Evolutionary conservation across 78 protist genomes (phyloP), one percentile per base, ranked within the genome.

Genomic region (Dictyostelium purpureum): DNA sequence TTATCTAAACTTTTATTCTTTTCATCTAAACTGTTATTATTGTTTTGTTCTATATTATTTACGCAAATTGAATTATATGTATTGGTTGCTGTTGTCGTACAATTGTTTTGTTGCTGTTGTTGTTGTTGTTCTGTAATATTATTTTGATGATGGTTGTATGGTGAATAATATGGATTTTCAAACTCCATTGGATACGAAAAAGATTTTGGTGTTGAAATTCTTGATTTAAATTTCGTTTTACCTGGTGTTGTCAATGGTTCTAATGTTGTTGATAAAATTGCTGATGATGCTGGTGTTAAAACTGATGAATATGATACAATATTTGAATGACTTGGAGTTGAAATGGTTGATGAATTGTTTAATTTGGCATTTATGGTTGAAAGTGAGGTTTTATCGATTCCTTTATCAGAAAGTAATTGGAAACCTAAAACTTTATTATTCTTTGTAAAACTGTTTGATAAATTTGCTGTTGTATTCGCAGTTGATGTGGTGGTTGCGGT

Each of bases 281-380:
- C 54, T 73, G 35, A 21, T 49, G 33, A 18, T 73, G 61, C 3
- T 42, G 35, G 14, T 37, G 79, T 45, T 35, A 18, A 3, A 38
- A 38, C 40, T 63, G 71, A 24, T 9, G 76, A 33, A 38, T 6
- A 16, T 63, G 71, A 14, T 28, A 11, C 9, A 43, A 7, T 43
- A 9, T 4, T n/a, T 24, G 12, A 45, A 14, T 65, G 6, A 26
- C 33, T n/a, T 4, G n/a, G 14, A 24, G 35, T 59, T 19, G 12
- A n/a, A 24, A 49, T 12, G 2, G 54, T 4, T 12, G 73, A 47
- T 1, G 35, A 24, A 16, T 67, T 75, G 7, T 73, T 70, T 0
- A 83, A 31, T 59, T 83, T 83, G 11, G 91, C 77, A 77, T 83
- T 83, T 4, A 83, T 83, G 12, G 69, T 73, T 21, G 67, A 28